These are phyloP conservation scores for Penicillium glabrum DNA, from an alignment of 2,329 filamentous ascomycete genomes.

Conservation along the genomic window DNA sequence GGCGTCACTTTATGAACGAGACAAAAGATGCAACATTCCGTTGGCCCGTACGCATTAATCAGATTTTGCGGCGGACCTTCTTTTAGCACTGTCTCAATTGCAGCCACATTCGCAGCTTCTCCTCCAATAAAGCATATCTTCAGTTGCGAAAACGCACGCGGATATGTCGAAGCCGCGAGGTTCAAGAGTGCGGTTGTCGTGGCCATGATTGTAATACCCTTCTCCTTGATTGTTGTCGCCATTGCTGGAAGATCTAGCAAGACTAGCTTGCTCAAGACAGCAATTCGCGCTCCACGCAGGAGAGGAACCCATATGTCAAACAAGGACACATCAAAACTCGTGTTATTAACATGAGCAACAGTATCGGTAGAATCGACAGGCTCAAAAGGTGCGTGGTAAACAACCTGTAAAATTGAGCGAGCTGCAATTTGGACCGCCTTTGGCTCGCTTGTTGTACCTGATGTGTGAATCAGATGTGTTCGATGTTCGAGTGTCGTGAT, in stretches of 20 bases:
- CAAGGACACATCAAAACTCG: conserved; percentile 26
- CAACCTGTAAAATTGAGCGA: conserved; percentile 19
- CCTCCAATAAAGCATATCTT: conserved; percentile 15
- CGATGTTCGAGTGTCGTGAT: background rate
- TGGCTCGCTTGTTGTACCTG: conserved; percentile 21
- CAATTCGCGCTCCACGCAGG: conserved; percentile 17
- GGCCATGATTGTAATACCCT: no score
- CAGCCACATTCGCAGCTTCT: conserved; percentile 16
- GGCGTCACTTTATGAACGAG: conserved; percentile 14
- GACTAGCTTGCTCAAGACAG: conserved; percentile 1
- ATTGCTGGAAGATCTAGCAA: background rate
- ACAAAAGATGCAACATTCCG: conserved; percentile 20
- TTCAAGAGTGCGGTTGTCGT: no score
- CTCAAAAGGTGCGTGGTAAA: conserved; percentile 16
- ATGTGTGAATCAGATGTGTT: conserved; percentile 23
- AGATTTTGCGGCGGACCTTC: conserved; percentile 17
- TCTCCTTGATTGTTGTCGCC: background rate
- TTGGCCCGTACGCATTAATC: conserved; percentile 26
- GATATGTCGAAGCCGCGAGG: background rate
- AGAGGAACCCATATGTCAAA: conserved; percentile 26
- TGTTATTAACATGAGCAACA: conserved; percentile 22
- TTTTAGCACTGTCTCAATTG: conserved; percentile 14
- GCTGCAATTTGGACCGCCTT: conserved; percentile 26
- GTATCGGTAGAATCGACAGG: conserved; percentile 7
- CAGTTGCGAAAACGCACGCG: conserved; percentile 12